These are phyloP conservation scores for Xylariales sp. DNA, from an alignment of 2,329 filamentous ascomycete species.

Conservation along the genomic window DNA sequence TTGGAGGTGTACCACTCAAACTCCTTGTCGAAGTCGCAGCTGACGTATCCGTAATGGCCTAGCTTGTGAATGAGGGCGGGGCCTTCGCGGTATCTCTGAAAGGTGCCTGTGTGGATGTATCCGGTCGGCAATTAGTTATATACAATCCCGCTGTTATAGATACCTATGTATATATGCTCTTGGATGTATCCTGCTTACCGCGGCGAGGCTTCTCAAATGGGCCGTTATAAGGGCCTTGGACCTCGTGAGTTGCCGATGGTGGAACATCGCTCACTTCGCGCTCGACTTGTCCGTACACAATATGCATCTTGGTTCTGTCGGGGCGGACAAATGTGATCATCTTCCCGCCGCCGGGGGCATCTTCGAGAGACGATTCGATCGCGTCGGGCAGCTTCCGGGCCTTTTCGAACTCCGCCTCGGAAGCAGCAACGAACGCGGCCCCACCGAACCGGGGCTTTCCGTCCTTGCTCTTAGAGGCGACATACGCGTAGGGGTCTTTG, in stretches of 20 bases:
- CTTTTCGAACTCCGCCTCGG: slow-evolving; percentile 31
- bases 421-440: slow-evolving; percentile 23
- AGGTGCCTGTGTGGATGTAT: slow-evolving; percentile 8
- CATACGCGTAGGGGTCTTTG: slow-evolving; percentile 44
- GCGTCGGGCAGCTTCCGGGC: slow-evolving; percentile 32
- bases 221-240: too few species aligned
- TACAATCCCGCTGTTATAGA: too few species aligned
- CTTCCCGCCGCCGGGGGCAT: slow-evolving; percentile 38
- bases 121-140: not conserved
- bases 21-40: slow-evolving; percentile 24
- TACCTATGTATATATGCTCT: not conserved
- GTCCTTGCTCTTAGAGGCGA: slow-evolving; percentile 25
- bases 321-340: slow-evolving; percentile 29
- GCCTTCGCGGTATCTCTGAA: slow-evolving; percentile 23
- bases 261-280: too few species aligned
- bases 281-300: too few species aligned
- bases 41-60: slow-evolving; percentile 26
- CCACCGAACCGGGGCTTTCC: slow-evolving; percentile 18
- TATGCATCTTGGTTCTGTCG: too few species aligned
- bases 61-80: slow-evolving; percentile 25
- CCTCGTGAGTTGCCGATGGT: too few species aligned
- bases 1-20: slow-evolving; percentile 23
- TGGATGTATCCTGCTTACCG: too few species aligned
- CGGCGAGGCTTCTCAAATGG: too few species aligned
- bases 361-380: slow-evolving; percentile 30